These are phyloP conservation scores for Scedosporium boydii DNA, from an alignment of 2,329 filamentous ascomycete species.

Conservation along the genomic window DNA sequence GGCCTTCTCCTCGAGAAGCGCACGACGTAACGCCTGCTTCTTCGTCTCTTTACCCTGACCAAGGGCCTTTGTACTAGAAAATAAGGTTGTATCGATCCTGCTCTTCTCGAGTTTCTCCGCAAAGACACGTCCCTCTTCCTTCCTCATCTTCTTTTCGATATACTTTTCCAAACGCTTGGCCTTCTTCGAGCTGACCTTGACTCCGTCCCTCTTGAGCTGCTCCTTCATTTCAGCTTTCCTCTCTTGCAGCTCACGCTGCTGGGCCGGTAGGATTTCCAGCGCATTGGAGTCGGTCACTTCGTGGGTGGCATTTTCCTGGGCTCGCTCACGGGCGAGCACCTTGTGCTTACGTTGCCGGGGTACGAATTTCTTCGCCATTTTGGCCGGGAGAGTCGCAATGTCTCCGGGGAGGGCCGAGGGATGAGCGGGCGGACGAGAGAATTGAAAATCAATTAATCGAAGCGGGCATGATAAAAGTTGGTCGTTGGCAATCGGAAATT, in stretches of 20 bases:
- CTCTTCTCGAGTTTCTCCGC: slow-evolving; percentile 72
- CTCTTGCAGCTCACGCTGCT: slow-evolving; percentile 37
- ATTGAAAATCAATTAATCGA: slow-evolving; percentile 5
- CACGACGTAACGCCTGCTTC: slow-evolving; percentile 55
- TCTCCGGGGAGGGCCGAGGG: not conserved
- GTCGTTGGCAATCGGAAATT: not conserved
- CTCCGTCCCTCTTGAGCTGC: slow-evolving; percentile 39
- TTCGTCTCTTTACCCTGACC: slow-evolving; percentile 65
- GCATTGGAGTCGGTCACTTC: slow-evolving; percentile 45
- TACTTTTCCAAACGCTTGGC: slow-evolving; percentile 60
- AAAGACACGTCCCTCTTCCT: slow-evolving; percentile 81
- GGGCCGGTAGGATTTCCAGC: slow-evolving; percentile 34
- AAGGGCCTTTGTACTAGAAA: slow-evolving; percentile 68
- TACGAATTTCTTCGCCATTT: slow-evolving; percentile 47
- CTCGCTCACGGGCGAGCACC: slow-evolving; percentile 54
- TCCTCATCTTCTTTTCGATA: slow-evolving; percentile 82
- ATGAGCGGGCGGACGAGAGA: not conserved
- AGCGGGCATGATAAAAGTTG: too few relatives aligned
- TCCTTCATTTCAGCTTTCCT: slow-evolving; percentile 47
- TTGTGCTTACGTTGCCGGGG: slow-evolving; percentile 60
- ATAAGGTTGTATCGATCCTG: slow-evolving; percentile 73
- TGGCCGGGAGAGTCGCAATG: slow-evolving; percentile 7
- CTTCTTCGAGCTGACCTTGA: slow-evolving; percentile 54
- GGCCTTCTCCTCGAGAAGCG: slow-evolving; percentile 53
- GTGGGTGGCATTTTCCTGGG: slow-evolving; percentile 30